Evolutionary conservation across 352 stramenopile genomes (phyloP).

Genomic region (Globisporangium nagaii): DNA sequence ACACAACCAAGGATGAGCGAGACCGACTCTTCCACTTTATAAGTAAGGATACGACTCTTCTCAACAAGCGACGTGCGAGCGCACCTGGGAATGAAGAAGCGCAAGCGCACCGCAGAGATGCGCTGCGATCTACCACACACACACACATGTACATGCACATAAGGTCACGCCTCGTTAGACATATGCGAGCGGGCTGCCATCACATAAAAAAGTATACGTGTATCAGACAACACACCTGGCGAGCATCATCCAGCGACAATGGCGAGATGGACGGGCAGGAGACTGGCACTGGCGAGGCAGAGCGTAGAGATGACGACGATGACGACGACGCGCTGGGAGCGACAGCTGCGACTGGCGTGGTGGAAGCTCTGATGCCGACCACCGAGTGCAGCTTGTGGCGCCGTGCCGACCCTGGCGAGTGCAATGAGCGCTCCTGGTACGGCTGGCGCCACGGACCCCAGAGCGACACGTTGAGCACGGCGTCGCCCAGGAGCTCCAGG

Average conservation of each 20-base stretch:
- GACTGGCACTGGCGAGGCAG: constrained; percentile 13
- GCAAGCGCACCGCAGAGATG: constrained; percentile 59
- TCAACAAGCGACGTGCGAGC: no score
- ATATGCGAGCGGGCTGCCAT: no score
- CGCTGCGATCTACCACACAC: constrained; percentile 31
- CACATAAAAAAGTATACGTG: no score
- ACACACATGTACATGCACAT: not conserved
- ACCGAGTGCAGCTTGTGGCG: constrained; percentile 60
- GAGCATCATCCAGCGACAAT: constrained; percentile 32
- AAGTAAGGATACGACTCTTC: no score
- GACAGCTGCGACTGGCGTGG: not conserved
- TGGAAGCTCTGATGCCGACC: not conserved
- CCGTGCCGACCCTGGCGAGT: constrained; percentile 26
- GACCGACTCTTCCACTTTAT: no score
- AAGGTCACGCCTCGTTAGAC: no score
- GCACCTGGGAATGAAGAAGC: constrained; percentile 47
- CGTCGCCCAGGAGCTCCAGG: constrained; percentile 53
- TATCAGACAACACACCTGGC: constrained; percentile 23
- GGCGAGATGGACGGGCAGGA: constrained; percentile 9
- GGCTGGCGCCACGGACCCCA: constrained; percentile 92
- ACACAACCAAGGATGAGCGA: not conserved
- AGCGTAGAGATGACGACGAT: not conserved
- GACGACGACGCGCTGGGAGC: not conserved
- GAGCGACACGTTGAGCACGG: constrained; percentile 92
- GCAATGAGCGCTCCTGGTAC: constrained; percentile 42